Percentiles rank a stretch among this genome's conserved stretches.
Evolutionary conservation across 805 yeast species (phyloP).

Genomic region (Candida vaughaniae): DNA sequence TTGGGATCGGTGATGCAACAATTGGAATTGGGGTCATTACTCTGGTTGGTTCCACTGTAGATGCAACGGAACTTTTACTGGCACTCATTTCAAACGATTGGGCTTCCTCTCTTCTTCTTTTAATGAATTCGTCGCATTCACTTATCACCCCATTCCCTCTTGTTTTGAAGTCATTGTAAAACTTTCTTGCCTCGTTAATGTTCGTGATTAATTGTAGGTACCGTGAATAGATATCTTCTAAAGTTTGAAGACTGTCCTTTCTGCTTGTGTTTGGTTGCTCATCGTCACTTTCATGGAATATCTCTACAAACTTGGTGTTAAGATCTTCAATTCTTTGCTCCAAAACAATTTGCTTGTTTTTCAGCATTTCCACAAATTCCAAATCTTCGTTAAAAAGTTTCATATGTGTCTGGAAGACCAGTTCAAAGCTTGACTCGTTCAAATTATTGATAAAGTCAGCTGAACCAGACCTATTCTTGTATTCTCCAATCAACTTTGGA

Average conservation of each 20-base stretch:
- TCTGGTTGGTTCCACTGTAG: neutral
- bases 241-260: constrained; percentile 47
- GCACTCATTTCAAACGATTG: constrained; percentile 42
- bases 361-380: constrained; percentile 40
- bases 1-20: constrained; percentile 10
- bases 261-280: constrained; percentile 34
- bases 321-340: constrained; percentile 36
- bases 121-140: constrained; percentile 53
- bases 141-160: constrained; percentile 45
- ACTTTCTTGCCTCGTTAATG: constrained; percentile 64
- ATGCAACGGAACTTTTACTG: neutral
- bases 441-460: constrained; percentile 10
- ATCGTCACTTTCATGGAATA: constrained; percentile 13
- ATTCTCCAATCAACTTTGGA: constrained; percentile 52
- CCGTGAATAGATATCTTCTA: constrained; percentile 50
- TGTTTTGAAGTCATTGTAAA: constrained; percentile 61
- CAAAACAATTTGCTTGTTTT: constrained; percentile 30
- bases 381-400: constrained; percentile 51
- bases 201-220: constrained; percentile 59
- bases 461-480: constrained; percentile 22
- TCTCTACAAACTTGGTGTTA: constrained; percentile 27
- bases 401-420: constrained; percentile 42
- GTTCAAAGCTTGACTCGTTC: constrained; percentile 33
- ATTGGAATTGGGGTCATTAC: constrained; percentile 6
- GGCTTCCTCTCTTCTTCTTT: constrained; percentile 51